Base-by-base conservation (phyloP, 768 basidiomycete genomes). In the Termitomyces sp. region DNA sequence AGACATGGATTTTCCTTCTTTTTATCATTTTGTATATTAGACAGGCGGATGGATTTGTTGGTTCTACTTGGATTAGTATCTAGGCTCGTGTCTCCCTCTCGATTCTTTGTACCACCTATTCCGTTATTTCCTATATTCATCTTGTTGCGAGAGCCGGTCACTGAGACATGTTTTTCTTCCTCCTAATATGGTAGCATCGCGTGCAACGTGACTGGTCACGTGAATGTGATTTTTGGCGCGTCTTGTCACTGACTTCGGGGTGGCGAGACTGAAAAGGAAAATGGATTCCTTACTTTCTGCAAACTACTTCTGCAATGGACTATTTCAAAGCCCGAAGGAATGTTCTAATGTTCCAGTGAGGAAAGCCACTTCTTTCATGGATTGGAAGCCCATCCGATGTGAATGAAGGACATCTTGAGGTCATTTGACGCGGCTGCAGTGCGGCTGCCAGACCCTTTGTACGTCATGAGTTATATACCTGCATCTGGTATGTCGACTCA, bases 171-270 rank as follows among this genome's bases (percentile, higher is more conserved):
- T 55, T 43, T 15, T 48, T 3, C 8, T 41, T 31, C 23, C 31
- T 26, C 35, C 17, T 38, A 21, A 40, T 9, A 35, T 35, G 31
- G 31, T 8, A 2, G 23, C 12, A 35, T 58, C 58, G 60, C 56
- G 60, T 53, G 55, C 55, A 62, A 59, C 59, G 62, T 63, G 64
- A 65, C 56, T 26, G 17, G 50, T 62, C 64, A 65, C 62, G 60
- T 65, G 64, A 52, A 21, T 49, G 64, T 65, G 60, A 65, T 65
- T 43, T 51, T 63, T 65, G 61, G 62, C 54, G 64, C 56, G 53
- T 30, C 12, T 31, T 43, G 59, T 60, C 56, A 60, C 55, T 41
- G 5, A 11, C 21, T 38, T 5, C 28, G 30, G 30, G 17, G 5
- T n/a, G 40, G 15, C 6, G 14, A 6, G 19, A 17, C 3, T 19